Evolutionary conservation across 2,329 filamentous ascomycete genomes (phyloP), one percentile per base, ranked within the genome.

Genomic region (Monosporascus cannonballus): DNA sequence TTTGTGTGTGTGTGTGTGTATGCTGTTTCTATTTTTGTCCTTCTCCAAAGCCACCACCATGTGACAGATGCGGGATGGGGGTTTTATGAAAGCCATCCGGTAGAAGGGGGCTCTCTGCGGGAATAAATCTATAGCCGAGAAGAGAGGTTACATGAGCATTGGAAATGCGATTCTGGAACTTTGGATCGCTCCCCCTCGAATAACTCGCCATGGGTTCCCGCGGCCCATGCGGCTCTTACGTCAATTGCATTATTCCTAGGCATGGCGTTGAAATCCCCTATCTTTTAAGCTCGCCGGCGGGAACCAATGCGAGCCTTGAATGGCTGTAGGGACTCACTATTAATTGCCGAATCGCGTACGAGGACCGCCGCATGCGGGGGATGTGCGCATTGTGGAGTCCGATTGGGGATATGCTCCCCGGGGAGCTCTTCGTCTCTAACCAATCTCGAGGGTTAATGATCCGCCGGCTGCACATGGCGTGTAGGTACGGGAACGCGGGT

Each of bases 131-230:
- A 41, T 7, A 15, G 17, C 49, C 49, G 53, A 52, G 20, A 30
- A 18, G 41, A 15, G 24, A 17, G 42, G 55, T 61, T 60, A 59
- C 53, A 48, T 56, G 53, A 61, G 56, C 56, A 61, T 61, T 60
- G 59, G 55, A 42, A 51, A 51, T 54, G 30, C 24, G 11, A 15
- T 38, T 20, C 37, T 38, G 14, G 38, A 39, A 42, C 25, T 49
- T 54, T 53, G 56, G 54, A 52, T 56, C 24, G 25, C 1, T 15
- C 25, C 9, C 42, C 20, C 15, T 24, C 7, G 17, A 20, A 25
- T 15, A 45, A 25, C 14, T 45, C 15, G 9, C 24, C 7, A 24
- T 11, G 15, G 11, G 5, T 45, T 45, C 20, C 42, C 24, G 14
- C 20, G 20, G 9, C 22, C 2, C 42, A n/a, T 46, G 24, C 5